These are phyloP conservation scores for Acacia crassicarpa DNA, from an alignment of 306 rosid species.

Conservation along the genomic window DNA sequence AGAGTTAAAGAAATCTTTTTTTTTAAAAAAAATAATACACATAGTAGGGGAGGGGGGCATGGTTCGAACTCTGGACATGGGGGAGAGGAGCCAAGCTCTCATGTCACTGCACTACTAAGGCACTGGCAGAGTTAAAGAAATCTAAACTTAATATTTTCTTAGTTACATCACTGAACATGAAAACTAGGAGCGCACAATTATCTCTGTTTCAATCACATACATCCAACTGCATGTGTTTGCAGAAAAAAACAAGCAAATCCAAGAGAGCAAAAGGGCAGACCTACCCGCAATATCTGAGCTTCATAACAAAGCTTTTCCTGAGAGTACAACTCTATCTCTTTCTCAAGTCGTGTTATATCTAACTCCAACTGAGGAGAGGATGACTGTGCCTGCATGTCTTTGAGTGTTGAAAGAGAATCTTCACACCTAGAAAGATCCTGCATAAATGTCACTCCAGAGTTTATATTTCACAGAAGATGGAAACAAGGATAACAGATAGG, in stretches of 20 bases:
- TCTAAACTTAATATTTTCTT: background rate
- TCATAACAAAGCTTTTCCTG: slow-evolving; percentile 91
- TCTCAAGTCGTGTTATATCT: slow-evolving; percentile 86
- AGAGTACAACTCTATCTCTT: slow-evolving; percentile 77
- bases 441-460: slow-evolving; percentile 20
- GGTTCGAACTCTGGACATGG: too few relatives aligned
- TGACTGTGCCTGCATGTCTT: slow-evolving; percentile 68
- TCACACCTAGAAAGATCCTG: slow-evolving; percentile 91
- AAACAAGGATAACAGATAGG: slow-evolving; percentile 9
- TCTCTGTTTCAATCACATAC: background rate
- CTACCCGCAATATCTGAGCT: slow-evolving; percentile 94
- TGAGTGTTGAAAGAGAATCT: slow-evolving; percentile 84
- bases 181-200: slow-evolving; percentile 3
- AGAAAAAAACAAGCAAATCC: slow-evolving; percentile 23
- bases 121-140: slow-evolving; percentile 6
- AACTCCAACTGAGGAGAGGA: slow-evolving; percentile 57
- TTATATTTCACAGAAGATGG: slow-evolving; percentile 19
- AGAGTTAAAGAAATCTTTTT: background rate
- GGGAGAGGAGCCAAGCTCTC: too few relatives aligned
- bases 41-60: too few relatives aligned
- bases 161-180: background rate
- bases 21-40: too few relatives aligned
- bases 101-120: too few relatives aligned
- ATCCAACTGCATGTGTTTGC: background rate
- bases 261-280: slow-evolving; percentile 4